Evolutionary conservation across 768 basidiomycete species (phyloP).

Genomic region (Leccinellum albellum): DNA sequence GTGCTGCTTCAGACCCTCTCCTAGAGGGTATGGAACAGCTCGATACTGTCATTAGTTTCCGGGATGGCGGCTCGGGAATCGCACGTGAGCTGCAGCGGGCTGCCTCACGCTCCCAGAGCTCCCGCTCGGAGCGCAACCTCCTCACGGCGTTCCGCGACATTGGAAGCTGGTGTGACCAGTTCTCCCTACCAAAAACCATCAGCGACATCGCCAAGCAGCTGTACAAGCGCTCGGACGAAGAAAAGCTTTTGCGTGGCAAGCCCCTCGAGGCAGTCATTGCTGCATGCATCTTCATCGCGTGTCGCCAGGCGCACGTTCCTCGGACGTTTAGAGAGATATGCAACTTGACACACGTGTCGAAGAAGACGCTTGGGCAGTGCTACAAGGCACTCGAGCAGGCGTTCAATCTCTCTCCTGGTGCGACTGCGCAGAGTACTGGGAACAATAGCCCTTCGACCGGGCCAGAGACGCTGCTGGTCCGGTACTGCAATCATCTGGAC

Average conservation of each 20-base stretch:
- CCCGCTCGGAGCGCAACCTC: slow-evolving; percentile 81
- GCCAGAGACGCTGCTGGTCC: slow-evolving; percentile 84
- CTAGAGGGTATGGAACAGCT: slow-evolving; percentile 94
- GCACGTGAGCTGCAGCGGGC: slow-evolving; percentile 79
- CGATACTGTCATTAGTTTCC: slow-evolving; percentile 92
- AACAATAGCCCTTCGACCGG: slow-evolving; percentile 49
- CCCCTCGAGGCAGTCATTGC: slow-evolving; percentile 91
- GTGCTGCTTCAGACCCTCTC: slow-evolving; percentile 89
- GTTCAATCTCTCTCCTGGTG: slow-evolving; percentile 83
- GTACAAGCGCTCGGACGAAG: slow-evolving; percentile 96
- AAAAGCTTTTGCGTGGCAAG: slow-evolving; percentile 88
- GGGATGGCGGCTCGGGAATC: slow-evolving; percentile 91
- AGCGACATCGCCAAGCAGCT: slow-evolving; percentile 95
- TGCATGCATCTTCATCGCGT: slow-evolving; percentile 97
- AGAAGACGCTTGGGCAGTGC: slow-evolving; percentile 92
- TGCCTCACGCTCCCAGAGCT: slow-evolving; percentile 72
- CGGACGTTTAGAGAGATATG: slow-evolving; percentile 96
- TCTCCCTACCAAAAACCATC: slow-evolving; percentile 90
- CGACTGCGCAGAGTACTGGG: slow-evolving; percentile 49
- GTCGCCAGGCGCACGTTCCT: slow-evolving; percentile 91
- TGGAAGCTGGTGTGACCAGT: slow-evolving; percentile 90
- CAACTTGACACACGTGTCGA: slow-evolving; percentile 88
- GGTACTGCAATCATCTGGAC: slow-evolving; percentile 84
- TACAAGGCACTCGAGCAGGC: slow-evolving; percentile 86
- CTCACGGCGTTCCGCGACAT: slow-evolving; percentile 89